Evolutionary conservation across 2,329 filamentous ascomycete genomes (phyloP).

Genomic region (Hortaea werneckii): DNA sequence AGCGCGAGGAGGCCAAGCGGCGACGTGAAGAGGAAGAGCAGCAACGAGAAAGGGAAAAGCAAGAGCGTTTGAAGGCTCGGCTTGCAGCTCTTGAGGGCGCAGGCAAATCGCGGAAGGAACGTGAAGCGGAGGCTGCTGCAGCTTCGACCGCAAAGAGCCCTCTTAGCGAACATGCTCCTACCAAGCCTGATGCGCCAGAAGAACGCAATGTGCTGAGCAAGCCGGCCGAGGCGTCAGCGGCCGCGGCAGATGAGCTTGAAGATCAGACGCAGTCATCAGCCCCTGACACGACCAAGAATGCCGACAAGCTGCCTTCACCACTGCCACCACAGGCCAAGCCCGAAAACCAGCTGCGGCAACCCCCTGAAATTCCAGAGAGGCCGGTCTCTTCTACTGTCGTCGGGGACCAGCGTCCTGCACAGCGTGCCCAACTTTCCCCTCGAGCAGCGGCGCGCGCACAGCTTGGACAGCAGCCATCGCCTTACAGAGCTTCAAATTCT

Average conservation of each 20-base stretch:
- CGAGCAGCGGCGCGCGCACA: conserved; percentile 12
- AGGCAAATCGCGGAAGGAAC: conserved; percentile 25
- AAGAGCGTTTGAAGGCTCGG: conserved; percentile 23
- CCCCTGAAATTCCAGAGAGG: conserved; percentile 8
- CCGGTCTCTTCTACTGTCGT: conserved; percentile 6
- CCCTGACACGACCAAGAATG: conserved; percentile 3
- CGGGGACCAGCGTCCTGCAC: conserved; percentile 9
- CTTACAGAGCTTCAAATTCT: conserved; percentile 28
- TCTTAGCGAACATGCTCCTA: conserved; percentile 5
- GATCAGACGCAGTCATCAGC: conserved; percentile 7
- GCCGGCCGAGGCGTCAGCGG: conserved; percentile 10
- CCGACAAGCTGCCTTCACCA: conserved; percentile 14
- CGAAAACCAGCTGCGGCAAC: background rate
- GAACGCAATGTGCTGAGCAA: conserved; percentile 4
- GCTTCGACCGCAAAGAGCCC: conserved; percentile 10
- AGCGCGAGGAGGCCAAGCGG: conserved; percentile 23
- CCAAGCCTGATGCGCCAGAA: conserved; percentile 3
- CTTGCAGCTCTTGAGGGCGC: conserved; percentile 24
- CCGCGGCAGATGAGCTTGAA: conserved; percentile 7
- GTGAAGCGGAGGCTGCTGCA: conserved; percentile 23
- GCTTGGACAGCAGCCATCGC: conserved; percentile 13
- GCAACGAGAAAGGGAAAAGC: conserved; percentile 17
- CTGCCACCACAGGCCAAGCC: conserved; percentile 9
- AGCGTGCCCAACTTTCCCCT: conserved; percentile 14
- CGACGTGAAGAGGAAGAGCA: conserved; percentile 22